Evolutionary conservation across 306 rosid species (phyloP), one percentile per base, ranked within the genome.

Genomic region (Crotalaria pallida): DNA sequence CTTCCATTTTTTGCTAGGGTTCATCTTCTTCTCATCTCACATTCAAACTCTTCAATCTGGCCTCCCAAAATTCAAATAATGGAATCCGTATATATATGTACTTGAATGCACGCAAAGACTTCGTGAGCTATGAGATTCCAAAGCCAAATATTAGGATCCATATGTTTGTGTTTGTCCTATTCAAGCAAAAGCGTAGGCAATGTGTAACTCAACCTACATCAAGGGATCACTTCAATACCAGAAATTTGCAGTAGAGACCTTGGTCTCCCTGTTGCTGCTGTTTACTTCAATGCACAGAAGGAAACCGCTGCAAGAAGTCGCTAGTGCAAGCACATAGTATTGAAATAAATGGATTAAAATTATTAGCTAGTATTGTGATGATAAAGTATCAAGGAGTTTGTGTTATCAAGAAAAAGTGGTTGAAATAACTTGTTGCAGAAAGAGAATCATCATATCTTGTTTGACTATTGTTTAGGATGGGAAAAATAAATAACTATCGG

Each of bases 151-250:
- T 94, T 27, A 97, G 99, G 51, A 94, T 94, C 31, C 99, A 94
- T 73, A 91, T 97, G 95, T 94, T 88, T 76, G 97, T 94, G 84
- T 94, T 94, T 83, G 88, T 84, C 62, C 77, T 94, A 62, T 94
- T 85, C 89, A 87, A 80, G 78, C 99, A 94, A 79, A 88, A 75
- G 40, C 40, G 72, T 2, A 85, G 99, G 58, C 87, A 86, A 18
- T 78, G 89, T 19, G 87, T 91, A 12, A 78, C 26, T 26, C 65
- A 84, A 26, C 96, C 97, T 11, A 75, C 78, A 17, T 81, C 88
- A 22, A 85, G 91, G 69, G 97, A 94, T 78, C 76, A 80, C 74
- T 94, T 94, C 91, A 87, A 57, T 78, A 82, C 97, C 13, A 96
- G 53, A 77, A 5, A 18, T 94, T 94, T 10, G 89, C 97, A 0